A percentile compares a stretch with the other conserved stretches of the same genome.
These are phyloP conservation scores for Xylaria sp. DNA, from an alignment of 495 filamentous ascomycete species.

Conservation along the genomic window DNA sequence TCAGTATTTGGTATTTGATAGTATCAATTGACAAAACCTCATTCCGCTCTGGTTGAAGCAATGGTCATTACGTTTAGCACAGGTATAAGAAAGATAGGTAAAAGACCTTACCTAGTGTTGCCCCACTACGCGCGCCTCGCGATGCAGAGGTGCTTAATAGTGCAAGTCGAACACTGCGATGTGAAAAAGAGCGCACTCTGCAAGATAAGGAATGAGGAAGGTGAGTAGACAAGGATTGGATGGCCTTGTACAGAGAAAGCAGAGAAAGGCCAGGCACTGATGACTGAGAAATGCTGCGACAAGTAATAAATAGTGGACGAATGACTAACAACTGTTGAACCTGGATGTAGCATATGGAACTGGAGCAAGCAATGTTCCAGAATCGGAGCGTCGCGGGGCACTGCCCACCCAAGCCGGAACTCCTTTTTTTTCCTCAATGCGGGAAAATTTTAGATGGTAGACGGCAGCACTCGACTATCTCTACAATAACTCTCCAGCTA, in stretches of 20 bases:
- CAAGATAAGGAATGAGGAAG: not conserved
- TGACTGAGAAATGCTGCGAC: not conserved
- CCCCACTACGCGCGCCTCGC: slow-evolving; percentile 14
- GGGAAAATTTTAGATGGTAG: slow-evolving; percentile 13
- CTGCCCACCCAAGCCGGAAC: not conserved
- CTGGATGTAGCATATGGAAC: not conserved
- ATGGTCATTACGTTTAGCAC: not conserved
- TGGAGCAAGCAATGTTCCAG: slow-evolving; percentile 12
- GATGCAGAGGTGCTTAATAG: slow-evolving; percentile 18
- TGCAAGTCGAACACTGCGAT: not conserved
- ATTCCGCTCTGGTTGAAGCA: not conserved
- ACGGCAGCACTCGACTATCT: slow-evolving; percentile 15
- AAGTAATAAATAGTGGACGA: not conserved
- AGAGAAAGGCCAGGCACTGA: not conserved
- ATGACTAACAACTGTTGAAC: slow-evolving; percentile 10
- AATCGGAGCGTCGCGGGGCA: slow-evolving; percentile 14
- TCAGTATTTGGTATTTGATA: not conserved
- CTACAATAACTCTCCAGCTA: slow-evolving; percentile 30
- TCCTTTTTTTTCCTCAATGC: not conserved
- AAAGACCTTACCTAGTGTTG: slow-evolving; percentile 25
- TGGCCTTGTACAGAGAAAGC: not conserved
- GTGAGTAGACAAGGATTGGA: not conserved
- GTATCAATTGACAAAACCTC: not conserved
- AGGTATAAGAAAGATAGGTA: no score
- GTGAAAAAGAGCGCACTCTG: not conserved